phyloP scores from a whole-genome alignment of 1,284 basidiomycete species.

The Ceratobasidium sp. region DNA sequence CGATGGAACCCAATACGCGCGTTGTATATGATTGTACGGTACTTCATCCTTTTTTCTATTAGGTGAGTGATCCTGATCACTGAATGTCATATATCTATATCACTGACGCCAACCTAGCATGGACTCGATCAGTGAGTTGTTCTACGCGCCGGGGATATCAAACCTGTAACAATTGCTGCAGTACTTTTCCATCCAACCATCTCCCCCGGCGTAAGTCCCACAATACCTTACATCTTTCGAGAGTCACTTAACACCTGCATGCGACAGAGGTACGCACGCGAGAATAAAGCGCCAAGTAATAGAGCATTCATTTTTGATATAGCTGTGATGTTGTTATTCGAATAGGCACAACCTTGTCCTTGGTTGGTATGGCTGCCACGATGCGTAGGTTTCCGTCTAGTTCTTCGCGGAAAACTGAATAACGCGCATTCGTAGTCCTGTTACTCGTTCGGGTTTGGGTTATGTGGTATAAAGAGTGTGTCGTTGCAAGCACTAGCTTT shows the following conservation, averaged over 20 bases:
- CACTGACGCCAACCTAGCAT: no score
- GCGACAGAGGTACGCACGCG: constrained; percentile 1
- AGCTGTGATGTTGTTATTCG: neutral
- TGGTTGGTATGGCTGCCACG: neutral
- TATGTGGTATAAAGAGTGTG: constrained; percentile 9
- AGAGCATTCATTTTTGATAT: neutral
- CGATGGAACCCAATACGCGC: neutral
- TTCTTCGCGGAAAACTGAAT: neutral
- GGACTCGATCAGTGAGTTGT: no score
- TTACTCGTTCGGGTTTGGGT: constrained; percentile 7
- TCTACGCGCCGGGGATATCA: no score
- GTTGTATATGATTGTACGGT: neutral
- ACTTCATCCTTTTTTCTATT: neutral
- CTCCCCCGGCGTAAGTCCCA: constrained; percentile 1
- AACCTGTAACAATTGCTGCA: neutral
- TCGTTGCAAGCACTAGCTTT: no score
- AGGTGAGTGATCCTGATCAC: neutral
- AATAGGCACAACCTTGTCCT: neutral
- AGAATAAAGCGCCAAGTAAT: no score
- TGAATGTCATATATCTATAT: no score
- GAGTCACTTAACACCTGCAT: neutral
- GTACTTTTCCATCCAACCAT: constrained; percentile 17
- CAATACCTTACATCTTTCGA: neutral
- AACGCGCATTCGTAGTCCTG: neutral
- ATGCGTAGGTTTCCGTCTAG: neutral